Evolutionary conservation across 495 filamentous ascomycete species (phyloP), one percentile per base, ranked within the genome.

Genomic region (Podospora pseudocomata): DNA sequence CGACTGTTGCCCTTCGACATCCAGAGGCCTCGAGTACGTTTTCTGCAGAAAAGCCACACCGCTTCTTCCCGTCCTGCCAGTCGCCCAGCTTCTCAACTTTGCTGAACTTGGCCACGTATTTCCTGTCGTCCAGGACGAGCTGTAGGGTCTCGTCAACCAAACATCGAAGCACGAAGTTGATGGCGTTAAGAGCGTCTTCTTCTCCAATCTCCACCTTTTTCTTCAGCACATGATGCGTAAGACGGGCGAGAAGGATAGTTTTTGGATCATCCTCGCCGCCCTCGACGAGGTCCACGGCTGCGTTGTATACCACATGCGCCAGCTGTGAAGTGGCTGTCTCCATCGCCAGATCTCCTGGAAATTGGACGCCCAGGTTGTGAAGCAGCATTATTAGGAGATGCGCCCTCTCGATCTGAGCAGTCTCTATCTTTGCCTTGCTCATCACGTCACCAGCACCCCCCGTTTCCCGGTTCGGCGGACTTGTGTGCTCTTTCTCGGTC

Each of bases 281-380:
- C 59, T 62, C 6, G 68, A 49, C 56, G 73, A 60, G 32, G 6
- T 73, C 70, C 44, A 73, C 64, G 9, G 74, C 68, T 7, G 76
- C 75, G 19, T 75, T 58, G 56, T 74, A 76, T 9, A 77, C 74
- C 4, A 76, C 73, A 39, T 76, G 71, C 0, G 76, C 67, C 19
- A 79, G 74, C 64, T 73, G 72, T 5, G 76, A 71, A 0, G 66
- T 76, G 39, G 75, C 74, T 3, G 74, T 78, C n/a, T 79, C 74
- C 7, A 67, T 66, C 19, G 74, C 67, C 20, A 79, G 70, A 56
- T 75, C 74, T 63, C 67, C 68, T 1, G 76, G 79, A 32, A 78
- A 70, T 4, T 66, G 63, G 44, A 80, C 69, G 3, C 72, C 74
- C 16, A 80, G 65, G 13, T 57, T 63, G 28, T 77, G 68, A 20